These are phyloP conservation scores for Tolypocladium nubicola DNA, from an alignment of 2,329 filamentous ascomycete species.

Conservation along the genomic window DNA sequence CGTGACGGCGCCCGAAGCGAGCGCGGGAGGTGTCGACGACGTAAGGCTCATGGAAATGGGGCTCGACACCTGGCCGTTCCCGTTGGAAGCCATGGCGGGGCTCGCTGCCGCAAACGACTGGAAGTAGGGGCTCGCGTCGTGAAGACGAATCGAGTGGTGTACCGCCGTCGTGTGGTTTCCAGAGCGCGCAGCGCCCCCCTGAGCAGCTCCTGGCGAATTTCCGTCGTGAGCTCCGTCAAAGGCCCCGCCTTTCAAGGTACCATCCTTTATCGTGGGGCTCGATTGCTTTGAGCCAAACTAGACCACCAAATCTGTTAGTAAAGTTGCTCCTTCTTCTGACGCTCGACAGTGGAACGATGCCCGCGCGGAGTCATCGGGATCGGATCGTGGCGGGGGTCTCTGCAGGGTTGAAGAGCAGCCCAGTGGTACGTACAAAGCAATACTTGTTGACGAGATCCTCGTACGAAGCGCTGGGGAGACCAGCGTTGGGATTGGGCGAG, in stretches of 20 bases:
- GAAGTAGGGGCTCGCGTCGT: constrained; percentile 6
- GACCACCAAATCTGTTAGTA: constrained; percentile 26
- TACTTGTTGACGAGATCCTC: constrained; percentile 97
- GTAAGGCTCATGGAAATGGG: constrained; percentile 25
- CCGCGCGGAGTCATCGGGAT: not conserved
- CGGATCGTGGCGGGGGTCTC: constrained; percentile 8
- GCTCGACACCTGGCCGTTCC: constrained; percentile 14
- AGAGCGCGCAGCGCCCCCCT: no score
- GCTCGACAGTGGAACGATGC: not conserved
- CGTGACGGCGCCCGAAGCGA: constrained; percentile 36
- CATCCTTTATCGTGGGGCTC: constrained; percentile 39
- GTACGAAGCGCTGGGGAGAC: constrained; percentile 78
- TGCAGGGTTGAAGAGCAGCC: constrained; percentile 18
- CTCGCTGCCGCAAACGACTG: constrained; percentile 9
- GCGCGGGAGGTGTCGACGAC: constrained; percentile 33
- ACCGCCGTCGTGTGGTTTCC: not conserved
- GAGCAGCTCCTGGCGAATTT: not conserved
- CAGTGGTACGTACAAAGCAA: constrained; percentile 88
- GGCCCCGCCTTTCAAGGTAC: constrained; percentile 29
- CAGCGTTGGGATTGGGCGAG: constrained; percentile 37
- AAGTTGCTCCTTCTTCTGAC: constrained; percentile 7
- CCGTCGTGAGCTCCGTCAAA: constrained; percentile 15
- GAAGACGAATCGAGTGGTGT: constrained; percentile 16
- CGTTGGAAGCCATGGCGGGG: constrained; percentile 8
- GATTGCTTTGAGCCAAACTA: constrained; percentile 54